A percentile compares a stretch with the other conserved stretches of the same genome.
phyloP scores from a whole-genome alignment of 306 rosid species.

The Nissolia schottii region DNA sequence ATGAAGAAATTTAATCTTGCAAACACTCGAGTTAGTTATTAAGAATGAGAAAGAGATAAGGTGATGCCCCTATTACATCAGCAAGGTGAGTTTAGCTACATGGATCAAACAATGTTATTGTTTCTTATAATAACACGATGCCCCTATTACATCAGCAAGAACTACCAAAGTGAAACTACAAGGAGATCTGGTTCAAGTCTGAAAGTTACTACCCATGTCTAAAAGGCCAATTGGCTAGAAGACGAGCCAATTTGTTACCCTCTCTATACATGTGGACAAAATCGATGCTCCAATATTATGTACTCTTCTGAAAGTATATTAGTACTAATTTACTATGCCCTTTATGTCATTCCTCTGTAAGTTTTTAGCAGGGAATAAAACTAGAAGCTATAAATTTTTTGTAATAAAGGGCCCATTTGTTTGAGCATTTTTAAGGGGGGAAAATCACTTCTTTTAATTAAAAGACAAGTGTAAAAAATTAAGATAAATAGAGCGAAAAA shows the following conservation, averaged over 20 bases:
- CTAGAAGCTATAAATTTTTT: background rate
- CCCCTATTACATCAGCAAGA: too few species aligned
- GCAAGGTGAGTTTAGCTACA: background rate
- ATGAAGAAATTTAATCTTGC: background rate
- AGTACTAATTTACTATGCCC: background rate
- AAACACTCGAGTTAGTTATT: background rate
- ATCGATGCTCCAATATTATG: too few species aligned
- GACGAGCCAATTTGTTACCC: too few species aligned
- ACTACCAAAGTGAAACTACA: too few species aligned
- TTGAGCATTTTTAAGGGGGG: background rate
- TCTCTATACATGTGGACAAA: too few species aligned
- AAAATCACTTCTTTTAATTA: background rate
- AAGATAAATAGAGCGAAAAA: background rate
- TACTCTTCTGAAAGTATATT: background rate
- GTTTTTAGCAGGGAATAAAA: background rate
- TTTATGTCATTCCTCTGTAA: background rate
- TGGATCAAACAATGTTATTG: too few species aligned
- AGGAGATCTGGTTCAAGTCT: too few species aligned
- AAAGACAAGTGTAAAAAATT: background rate
- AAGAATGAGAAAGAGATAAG: too few species aligned
- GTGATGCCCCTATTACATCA: too few species aligned
- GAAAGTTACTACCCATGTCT: too few species aligned
- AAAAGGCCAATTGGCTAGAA: too few species aligned
- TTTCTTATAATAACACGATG: too few species aligned
- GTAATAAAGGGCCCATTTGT: background rate